A percentile compares a stretch with the other conserved stretches of the same genome.
Evolutionary conservation across 768 basidiomycete genomes (phyloP).

Genomic region (Leccinum obscurum): DNA sequence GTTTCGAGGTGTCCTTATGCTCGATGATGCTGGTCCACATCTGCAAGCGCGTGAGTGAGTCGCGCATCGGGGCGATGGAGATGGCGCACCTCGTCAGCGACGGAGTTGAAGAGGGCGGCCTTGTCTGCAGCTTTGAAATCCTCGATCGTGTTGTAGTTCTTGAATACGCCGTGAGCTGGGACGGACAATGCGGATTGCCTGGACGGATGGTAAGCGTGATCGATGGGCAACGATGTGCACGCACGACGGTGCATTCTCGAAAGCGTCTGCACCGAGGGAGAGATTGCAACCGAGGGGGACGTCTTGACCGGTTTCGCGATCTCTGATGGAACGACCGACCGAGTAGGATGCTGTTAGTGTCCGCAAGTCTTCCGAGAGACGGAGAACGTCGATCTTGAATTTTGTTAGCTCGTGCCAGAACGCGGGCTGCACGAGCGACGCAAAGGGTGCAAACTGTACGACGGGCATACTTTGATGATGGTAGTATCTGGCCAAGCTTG

Average conservation of each 20-base stretch:
- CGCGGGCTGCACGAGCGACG: constrained; percentile 82
- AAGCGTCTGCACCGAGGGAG: constrained; percentile 63
- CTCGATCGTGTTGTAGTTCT: constrained; percentile 97
- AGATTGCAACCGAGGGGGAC: constrained; percentile 73
- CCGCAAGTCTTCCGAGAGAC: constrained; percentile 72
- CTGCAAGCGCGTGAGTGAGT: constrained; percentile 35
- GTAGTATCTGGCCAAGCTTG: neutral
- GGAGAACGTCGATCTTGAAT: constrained; percentile 89
- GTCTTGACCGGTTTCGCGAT: constrained; percentile 73
- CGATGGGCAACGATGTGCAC: constrained; percentile 19
- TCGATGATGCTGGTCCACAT: constrained; percentile 66
- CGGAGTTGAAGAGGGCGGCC: constrained; percentile 74
- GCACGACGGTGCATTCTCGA: constrained; percentile 51
- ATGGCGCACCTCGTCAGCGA: constrained; percentile 61
- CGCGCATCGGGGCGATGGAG: neutral
- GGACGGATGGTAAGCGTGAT: constrained; percentile 4
- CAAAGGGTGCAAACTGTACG: constrained; percentile 88
- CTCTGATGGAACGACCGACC: constrained; percentile 67
- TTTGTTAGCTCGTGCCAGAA: constrained; percentile 92
- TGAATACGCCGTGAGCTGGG: constrained; percentile 63
- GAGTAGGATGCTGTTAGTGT: constrained; percentile 68
- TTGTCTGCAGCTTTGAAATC: constrained; percentile 93
- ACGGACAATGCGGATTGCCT: constrained; percentile 53
- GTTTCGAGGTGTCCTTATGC: constrained; percentile 50
- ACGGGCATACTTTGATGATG: constrained; percentile 40